Base-by-base conservation (phyloP, 495 filamentous ascomycete species). In the Penicillium paradoxum region DNA sequence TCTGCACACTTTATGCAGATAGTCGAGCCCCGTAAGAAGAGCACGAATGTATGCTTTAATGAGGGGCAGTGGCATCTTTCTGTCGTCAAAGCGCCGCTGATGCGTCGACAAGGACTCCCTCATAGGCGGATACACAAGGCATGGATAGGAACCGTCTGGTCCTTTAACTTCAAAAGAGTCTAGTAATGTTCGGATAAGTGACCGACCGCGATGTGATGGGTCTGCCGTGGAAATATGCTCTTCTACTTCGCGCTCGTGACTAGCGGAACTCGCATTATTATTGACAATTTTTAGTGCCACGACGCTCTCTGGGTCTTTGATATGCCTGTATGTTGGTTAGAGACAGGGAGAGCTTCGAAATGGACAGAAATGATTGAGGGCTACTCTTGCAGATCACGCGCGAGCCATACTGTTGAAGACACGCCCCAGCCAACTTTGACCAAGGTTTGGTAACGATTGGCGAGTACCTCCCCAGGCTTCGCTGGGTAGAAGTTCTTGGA, bases 361-460 rank as follows among this genome's bases (percentile, higher is more conserved):
- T 45, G 43, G 43, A 51, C 40, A 60, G 46, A 54, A 54, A 49
- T 55, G 39, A 52, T 54, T 57, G 37, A 58, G 58, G 34, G 36
- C 33, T 66, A 69, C 67, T 61, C 44, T 55, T 57, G 45, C 34
- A 72, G 39, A 62, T 73, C 66, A 48, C 60, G 57, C 39, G 73
- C 69, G 34, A 76, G 56, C 73, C 69, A 76, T 57, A 73, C 64
- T 33, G 72, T 75, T 48, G 70, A 74, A 47, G 62, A 59, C 14
- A 60, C 55, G 13, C 73, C 73, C 67, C 67, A 77, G 49, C 72
- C 73, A 58, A 77, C 55, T 55, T 76, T 77, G 37, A 68, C 60
- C 29, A 73, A 21, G 45, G 56, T 62, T 62, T 75, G 66, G 46
- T 76, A 76, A 45, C 65, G 62, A 58, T 69, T 54, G 33, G 58